phyloP scores from a whole-genome alignment of 441 rosid genomes.

The Corymbia calophylla region DNA sequence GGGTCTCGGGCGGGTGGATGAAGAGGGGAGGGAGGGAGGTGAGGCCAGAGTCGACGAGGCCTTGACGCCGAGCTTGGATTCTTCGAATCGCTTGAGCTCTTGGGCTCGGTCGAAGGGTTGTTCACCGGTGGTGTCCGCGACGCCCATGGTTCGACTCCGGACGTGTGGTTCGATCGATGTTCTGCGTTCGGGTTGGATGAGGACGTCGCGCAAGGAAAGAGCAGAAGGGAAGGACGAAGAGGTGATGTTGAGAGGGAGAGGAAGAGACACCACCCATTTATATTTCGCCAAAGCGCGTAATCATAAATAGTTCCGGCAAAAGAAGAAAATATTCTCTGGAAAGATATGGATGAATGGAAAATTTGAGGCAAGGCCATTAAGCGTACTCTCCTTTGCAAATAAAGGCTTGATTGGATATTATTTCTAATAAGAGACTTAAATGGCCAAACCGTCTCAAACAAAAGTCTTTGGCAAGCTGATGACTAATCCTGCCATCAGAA shows the following conservation, averaged over 20 bases:
- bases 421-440: too few relatives aligned
- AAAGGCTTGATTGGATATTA: too few relatives aligned
- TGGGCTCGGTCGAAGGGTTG: constrained; percentile 10
- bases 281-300: too few relatives aligned
- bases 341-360: too few relatives aligned
- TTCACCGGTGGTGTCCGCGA: neutral
- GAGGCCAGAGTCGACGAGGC: constrained; percentile 38
- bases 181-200: neutral
- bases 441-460: too few relatives aligned
- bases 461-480: too few relatives aligned
- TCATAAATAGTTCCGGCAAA: neutral
- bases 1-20: constrained; percentile 26
- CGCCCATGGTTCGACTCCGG: neutral
- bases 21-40: constrained; percentile 34
- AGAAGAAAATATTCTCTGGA: neutral
- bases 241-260: neutral
- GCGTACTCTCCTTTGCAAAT: too few relatives aligned
- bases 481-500: too few relatives aligned
- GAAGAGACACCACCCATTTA: neutral
- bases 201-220: neutral
- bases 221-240: neutral
- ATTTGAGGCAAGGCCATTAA: too few relatives aligned
- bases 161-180: neutral
- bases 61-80: constrained; percentile 44
- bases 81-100: constrained; percentile 30